Conservation (phyloP, 2,329 filamentous ascomycete species). For the Fonsecaea monophora region DNA sequence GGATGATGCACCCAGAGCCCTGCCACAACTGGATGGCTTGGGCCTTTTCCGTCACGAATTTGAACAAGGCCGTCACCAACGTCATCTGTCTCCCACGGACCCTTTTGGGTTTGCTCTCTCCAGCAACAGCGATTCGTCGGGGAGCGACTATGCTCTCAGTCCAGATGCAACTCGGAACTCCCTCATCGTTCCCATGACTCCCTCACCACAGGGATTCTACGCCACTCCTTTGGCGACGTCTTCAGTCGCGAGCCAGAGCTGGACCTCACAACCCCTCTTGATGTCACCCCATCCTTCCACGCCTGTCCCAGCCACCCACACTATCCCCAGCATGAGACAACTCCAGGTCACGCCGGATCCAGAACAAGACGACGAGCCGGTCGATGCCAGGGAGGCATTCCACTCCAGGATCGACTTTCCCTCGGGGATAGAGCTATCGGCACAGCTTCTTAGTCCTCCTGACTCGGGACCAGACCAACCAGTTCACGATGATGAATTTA, state of each 20-base stretch:
- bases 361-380: constrained; percentile 23
- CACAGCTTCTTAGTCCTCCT: constrained; percentile 24
- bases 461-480: constrained; percentile 29
- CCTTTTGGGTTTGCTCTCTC: constrained; percentile 27
- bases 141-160: constrained; percentile 34
- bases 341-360: constrained; percentile 36
- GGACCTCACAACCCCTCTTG: constrained; percentile 17
- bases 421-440: constrained; percentile 36
- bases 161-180: constrained; percentile 26
- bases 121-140: constrained; percentile 27
- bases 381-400: constrained; percentile 25
- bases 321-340: constrained; percentile 32
- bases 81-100: constrained; percentile 34
- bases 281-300: constrained; percentile 10
- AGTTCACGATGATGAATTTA: constrained; percentile 21
- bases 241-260: not conserved
- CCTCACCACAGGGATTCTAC: constrained; percentile 2
- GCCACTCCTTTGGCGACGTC: constrained; percentile 1
- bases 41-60: constrained; percentile 15
- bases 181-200: constrained; percentile 14
- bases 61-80: constrained; percentile 23
- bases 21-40: constrained; percentile 15
- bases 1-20: not conserved
- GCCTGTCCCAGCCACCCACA: constrained; percentile 8
- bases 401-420: constrained; percentile 30